Evolutionary conservation across 768 basidiomycete genomes (phyloP).

Genomic region (Termitomyces sp.): DNA sequence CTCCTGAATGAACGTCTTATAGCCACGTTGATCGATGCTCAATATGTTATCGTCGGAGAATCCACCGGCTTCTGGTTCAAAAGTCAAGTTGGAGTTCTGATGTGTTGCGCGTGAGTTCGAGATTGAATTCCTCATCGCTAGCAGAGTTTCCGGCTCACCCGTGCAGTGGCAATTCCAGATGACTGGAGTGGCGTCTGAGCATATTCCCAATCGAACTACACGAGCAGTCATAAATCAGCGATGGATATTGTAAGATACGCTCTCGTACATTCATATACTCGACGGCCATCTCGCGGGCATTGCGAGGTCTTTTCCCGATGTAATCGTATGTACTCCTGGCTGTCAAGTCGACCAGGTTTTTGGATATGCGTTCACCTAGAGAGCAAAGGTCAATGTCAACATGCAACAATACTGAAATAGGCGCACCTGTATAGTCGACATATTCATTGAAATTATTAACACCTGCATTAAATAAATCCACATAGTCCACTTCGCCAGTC

Average conservation of each 20-base stretch:
- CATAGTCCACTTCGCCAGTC: slow-evolving; percentile 43
- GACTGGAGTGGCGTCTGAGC: slow-evolving; percentile 58
- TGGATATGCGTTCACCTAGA: slow-evolving; percentile 40
- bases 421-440: slow-evolving; percentile 35
- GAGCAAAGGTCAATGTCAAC: background rate
- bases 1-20: slow-evolving; percentile 47
- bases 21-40: slow-evolving; percentile 58
- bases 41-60: slow-evolving; percentile 45
- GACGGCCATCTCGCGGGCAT: slow-evolving; percentile 41
- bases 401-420: too few species aligned
- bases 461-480: slow-evolving; percentile 35
- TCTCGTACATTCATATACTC: slow-evolving; percentile 49
- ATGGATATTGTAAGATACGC: background rate
- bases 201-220: slow-evolving; percentile 47
- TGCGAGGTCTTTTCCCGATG: slow-evolving; percentile 38
- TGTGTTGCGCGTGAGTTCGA: background rate
- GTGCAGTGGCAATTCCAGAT: slow-evolving; percentile 46
- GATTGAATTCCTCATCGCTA: background rate
- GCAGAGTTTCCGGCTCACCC: slow-evolving; percentile 11
- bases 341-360: slow-evolving; percentile 46
- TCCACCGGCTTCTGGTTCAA: slow-evolving; percentile 43
- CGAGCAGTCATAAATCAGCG: background rate
- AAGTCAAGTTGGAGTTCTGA: slow-evolving; percentile 62
- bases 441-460: slow-evolving; percentile 26
- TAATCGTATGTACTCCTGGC: slow-evolving; percentile 50